Evolutionary conservation across 2,329 filamentous ascomycete genomes (phyloP).

Genomic region (Venturia effusa): DNA sequence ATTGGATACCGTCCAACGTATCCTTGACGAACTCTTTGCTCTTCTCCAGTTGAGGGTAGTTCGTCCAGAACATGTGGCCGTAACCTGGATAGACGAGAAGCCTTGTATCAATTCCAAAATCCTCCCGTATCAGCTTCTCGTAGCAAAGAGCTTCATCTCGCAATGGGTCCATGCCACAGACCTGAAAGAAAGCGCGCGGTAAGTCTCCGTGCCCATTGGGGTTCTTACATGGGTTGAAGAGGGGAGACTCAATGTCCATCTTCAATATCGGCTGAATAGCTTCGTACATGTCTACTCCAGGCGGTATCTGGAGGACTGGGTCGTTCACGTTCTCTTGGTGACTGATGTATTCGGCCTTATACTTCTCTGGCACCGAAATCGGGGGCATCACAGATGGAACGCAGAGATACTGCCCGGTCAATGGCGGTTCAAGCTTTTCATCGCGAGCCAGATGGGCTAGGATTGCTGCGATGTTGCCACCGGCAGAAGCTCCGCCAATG

Average conservation of each 20-base stretch:
- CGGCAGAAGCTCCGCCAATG: slow-evolving; percentile 41
- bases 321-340: neutral
- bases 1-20: slow-evolving; percentile 9
- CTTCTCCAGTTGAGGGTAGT: slow-evolving; percentile 7
- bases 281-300: neutral
- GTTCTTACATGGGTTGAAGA: neutral
- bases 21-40: slow-evolving; percentile 9
- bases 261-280: neutral
- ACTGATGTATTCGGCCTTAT: slow-evolving; percentile 1
- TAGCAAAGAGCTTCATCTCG: slow-evolving; percentile 13
- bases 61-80: slow-evolving; percentile 10
- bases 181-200: slow-evolving; percentile 12
- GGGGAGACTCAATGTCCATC: neutral
- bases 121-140: slow-evolving; percentile 13
- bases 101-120: slow-evolving; percentile 11
- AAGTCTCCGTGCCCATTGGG: slow-evolving; percentile 2
- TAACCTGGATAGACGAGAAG: slow-evolving; percentile 13
- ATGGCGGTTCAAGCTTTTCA: slow-evolving; percentile 4
- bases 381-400: slow-evolving; percentile 2
- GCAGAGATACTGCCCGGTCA: slow-evolving; percentile 9
- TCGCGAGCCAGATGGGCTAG: slow-evolving; percentile 8
- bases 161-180: slow-evolving; percentile 13
- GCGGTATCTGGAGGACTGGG: neutral
- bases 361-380: slow-evolving; percentile 6
- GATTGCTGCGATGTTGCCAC: slow-evolving; percentile 40